Conservation (phyloP, 768 basidiomycete genomes). For the Sistotremastrum suecicum region DNA sequence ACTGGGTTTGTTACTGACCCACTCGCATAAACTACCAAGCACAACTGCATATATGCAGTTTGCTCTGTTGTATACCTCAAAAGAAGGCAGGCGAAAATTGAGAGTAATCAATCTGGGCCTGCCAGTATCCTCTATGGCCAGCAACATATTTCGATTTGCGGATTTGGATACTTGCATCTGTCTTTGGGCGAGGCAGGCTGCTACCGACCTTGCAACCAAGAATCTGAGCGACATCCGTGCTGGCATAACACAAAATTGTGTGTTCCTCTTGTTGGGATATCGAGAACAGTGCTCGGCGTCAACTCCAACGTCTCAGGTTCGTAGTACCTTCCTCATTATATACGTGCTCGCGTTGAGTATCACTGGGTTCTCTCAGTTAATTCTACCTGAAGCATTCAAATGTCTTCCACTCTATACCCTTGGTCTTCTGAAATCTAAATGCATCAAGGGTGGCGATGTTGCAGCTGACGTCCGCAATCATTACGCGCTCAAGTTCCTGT, state of each 20-base stretch:
- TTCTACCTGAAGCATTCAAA: constrained; percentile 89
- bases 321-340: constrained; percentile 6
- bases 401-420: constrained; percentile 71
- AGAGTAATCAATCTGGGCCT: constrained; percentile 78
- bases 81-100: constrained; percentile 66
- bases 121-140: constrained; percentile 70
- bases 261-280: constrained; percentile 72
- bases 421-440: constrained; percentile 76
- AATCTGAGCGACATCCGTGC: constrained; percentile 69
- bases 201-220: constrained; percentile 46
- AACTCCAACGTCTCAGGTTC: constrained; percentile 65
- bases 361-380: constrained; percentile 39
- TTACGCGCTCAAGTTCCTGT: constrained; percentile 60
- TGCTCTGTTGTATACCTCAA: constrained; percentile 76
- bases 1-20: constrained; percentile 59
- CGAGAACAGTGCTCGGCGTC: constrained; percentile 77
- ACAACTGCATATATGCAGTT: constrained; percentile 66
- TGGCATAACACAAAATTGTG: constrained; percentile 70
- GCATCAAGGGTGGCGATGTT: constrained; percentile 91
- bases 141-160: constrained; percentile 80
- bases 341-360: neutral
- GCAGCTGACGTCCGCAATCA: constrained; percentile 90
- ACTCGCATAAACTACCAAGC: constrained; percentile 55
- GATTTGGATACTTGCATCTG: constrained; percentile 79
- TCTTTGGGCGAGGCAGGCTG: constrained; percentile 67